These are phyloP conservation scores for Aureobasidium namibiae DNA, from an alignment of 2,329 filamentous ascomycete genomes.

Conservation along the genomic window DNA sequence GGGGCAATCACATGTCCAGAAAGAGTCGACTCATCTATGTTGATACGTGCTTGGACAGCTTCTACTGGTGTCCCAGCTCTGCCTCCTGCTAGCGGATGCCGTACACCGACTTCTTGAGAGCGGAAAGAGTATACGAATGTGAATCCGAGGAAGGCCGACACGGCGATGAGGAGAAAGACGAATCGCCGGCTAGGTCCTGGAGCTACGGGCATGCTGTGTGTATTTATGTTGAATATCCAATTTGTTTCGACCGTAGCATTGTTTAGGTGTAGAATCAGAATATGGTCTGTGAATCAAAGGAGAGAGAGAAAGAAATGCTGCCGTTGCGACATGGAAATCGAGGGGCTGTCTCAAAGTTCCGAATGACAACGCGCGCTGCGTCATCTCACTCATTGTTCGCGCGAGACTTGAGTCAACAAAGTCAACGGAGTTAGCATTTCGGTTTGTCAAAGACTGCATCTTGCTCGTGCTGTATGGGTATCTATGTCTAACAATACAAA, in stretches of 20 bases:
- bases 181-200: conserved; percentile 27
- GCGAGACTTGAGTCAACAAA: background rate
- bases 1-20: conserved; percentile 66
- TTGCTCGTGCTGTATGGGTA: background rate
- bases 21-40: conserved; percentile 32
- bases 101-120: conserved; percentile 24
- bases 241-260: background rate
- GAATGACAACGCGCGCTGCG: background rate
- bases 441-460: background rate
- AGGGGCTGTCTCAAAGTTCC: background rate
- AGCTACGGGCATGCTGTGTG: conserved; percentile 14
- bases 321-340: conserved; percentile 6
- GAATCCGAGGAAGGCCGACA: conserved; percentile 48
- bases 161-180: conserved; percentile 41
- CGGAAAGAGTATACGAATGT: conserved; percentile 53
- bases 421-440: background rate
- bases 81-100: conserved; percentile 16
- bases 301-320: background rate
- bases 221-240: background rate
- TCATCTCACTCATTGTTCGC: background rate
- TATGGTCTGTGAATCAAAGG: background rate
- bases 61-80: conserved; percentile 13
- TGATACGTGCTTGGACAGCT: conserved; percentile 17
- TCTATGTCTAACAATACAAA: background rate
- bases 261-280: background rate